Conservation (phyloP, 2,329 filamentous ascomycete species). For the Fusarium temperatum region DNA sequence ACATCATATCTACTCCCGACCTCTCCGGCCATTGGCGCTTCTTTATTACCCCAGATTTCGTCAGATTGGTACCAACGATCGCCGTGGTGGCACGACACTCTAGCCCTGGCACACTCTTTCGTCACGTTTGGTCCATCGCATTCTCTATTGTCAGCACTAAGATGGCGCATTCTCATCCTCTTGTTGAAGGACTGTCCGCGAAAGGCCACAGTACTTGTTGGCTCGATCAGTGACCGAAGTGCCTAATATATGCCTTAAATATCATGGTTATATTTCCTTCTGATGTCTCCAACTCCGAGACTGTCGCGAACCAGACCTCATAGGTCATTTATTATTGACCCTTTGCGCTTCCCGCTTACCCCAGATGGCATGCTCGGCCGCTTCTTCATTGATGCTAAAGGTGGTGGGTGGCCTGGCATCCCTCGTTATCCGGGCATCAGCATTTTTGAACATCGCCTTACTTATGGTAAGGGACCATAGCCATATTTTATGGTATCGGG, state of each 20-base stretch:
- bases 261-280: neutral
- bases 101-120: neutral
- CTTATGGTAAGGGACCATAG: too few species aligned
- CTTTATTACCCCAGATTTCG: neutral
- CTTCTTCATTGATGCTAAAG: neutral
- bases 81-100: neutral
- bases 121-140: neutral
- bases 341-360: fast-evolving
- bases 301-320: neutral
- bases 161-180: neutral
- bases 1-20: neutral
- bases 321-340: neutral
- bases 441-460: fast-evolving
- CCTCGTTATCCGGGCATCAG: too few species aligned
- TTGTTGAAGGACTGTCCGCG: neutral
- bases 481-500: too few species aligned
- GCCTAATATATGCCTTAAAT: neutral
- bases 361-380: neutral
- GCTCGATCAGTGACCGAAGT: neutral
- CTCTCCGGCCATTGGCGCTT: neutral
- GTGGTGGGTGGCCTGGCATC: neutral
- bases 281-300: neutral
- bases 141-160: neutral
- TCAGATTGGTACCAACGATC: neutral
- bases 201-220: neutral